phyloP scores from a whole-genome alignment of 192 early-diverging fungal species.

The Cladochytrium replicatum region DNA sequence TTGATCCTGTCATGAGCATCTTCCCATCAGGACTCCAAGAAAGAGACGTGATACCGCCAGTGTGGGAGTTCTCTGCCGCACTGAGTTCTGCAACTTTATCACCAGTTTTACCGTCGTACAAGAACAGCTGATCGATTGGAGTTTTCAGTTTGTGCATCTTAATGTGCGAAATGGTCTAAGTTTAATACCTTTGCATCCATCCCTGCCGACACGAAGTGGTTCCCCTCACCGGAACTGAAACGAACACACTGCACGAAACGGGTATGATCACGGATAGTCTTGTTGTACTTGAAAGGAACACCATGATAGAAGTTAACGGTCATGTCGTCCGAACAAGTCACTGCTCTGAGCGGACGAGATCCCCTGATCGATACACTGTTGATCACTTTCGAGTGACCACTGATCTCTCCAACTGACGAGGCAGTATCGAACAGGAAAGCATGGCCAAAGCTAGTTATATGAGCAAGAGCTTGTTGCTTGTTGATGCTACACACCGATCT shows the following conservation, averaged over 20 bases:
- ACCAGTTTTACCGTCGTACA: conserved; percentile 90
- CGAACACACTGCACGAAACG: conserved; percentile 86
- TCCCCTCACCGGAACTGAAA: conserved; percentile 73
- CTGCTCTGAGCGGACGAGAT: conserved; percentile 80
- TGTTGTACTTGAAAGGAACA: conserved; percentile 78
- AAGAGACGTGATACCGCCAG: conserved; percentile 72
- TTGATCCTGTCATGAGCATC: conserved; percentile 70
- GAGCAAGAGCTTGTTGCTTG: too few relatives aligned
- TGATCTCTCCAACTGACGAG: conserved; percentile 82
- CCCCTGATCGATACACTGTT: conserved; percentile 87
- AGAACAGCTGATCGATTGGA: too few relatives aligned
- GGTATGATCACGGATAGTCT: conserved; percentile 63
- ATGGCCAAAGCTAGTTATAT: conserved; percentile 60
- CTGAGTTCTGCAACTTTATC: conserved; percentile 54
- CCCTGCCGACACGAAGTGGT: conserved; percentile 74
- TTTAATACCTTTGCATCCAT: conserved; percentile 72
- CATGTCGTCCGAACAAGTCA: conserved; percentile 84
- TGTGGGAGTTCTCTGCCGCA: conserved; percentile 46
- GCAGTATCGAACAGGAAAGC: conserved; percentile 84
- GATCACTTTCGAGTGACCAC: conserved; percentile 78
- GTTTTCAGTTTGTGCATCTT: not conserved
- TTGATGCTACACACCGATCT: conserved; percentile 64
- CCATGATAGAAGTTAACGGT: conserved; percentile 85
- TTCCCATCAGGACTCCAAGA: conserved; percentile 79
- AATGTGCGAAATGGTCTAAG: not conserved